A percentile compares a stretch with the other conserved stretches of the same genome.
Evolutionary conservation across 1,139 yeast genomes (phyloP).

Genomic region (Geotrichum bryndzae): DNA sequence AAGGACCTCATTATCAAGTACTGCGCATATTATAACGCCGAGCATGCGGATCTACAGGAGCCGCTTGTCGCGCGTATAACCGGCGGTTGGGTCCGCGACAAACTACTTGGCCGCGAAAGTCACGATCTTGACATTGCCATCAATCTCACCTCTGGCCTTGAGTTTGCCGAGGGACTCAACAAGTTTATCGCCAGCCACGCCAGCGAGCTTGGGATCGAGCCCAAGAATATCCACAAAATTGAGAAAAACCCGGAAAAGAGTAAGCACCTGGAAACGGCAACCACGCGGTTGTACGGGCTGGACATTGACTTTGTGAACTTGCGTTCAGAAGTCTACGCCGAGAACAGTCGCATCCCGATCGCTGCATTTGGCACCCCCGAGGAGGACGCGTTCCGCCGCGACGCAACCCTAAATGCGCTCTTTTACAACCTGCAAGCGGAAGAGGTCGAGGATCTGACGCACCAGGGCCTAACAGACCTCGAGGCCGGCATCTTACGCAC

Average conservation of each 20-base stretch:
- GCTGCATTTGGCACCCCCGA: slow-evolving; percentile 71
- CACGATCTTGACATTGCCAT: slow-evolving; percentile 91
- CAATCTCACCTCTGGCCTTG: slow-evolving; percentile 75
- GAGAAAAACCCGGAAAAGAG: slow-evolving; percentile 91
- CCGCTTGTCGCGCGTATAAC: slow-evolving; percentile 67
- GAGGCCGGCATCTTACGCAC: slow-evolving; percentile 68
- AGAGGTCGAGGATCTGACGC: slow-evolving; percentile 78
- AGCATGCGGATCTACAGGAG: slow-evolving; percentile 19
- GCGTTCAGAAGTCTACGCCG: slow-evolving; percentile 78
- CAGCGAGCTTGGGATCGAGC: slow-evolving; percentile 40
- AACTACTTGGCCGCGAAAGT: slow-evolving; percentile 68
- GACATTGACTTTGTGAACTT: slow-evolving; percentile 91
- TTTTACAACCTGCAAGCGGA: slow-evolving; percentile 71
- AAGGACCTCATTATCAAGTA: slow-evolving; percentile 39
- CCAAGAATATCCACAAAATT: slow-evolving; percentile 65
- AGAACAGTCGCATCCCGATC: slow-evolving; percentile 74
- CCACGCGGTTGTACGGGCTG: slow-evolving; percentile 72
- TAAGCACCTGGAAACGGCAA: slow-evolving; percentile 93
- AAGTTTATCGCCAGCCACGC: slow-evolving; percentile 42
- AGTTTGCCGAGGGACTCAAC: slow-evolving; percentile 65
- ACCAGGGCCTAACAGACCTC: slow-evolving; percentile 66
- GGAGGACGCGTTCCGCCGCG: slow-evolving; percentile 88
- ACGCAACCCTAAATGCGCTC: slow-evolving; percentile 85
- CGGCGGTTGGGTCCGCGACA: slow-evolving; percentile 99
- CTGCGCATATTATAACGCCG: slow-evolving; percentile 23